Evolutionary conservation across 2,329 filamentous ascomycete species (phyloP), one percentile per base, ranked within the genome.

Genomic region (Cercospora canescens): DNA sequence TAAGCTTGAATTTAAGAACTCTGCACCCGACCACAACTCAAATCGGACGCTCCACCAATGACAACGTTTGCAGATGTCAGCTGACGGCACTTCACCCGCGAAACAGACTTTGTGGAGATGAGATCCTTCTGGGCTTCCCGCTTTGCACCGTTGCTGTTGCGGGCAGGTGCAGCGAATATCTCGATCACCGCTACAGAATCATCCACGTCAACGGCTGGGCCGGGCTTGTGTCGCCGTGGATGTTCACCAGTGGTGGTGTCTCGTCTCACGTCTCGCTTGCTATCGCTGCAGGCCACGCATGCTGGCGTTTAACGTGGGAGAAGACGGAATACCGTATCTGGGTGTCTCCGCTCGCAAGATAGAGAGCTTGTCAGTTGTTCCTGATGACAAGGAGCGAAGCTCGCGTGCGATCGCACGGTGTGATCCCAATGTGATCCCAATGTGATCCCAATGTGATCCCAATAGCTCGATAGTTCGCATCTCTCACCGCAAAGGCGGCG

Each of bases 1-100:
- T 62, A 62, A 62, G 60, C 60, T 62, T 62, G 50, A 55, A 39
- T 62, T 55, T 62, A 62, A 62, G 60, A 62, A 56, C 35, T 54
- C 9, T n/a, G 32, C 26, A 8, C 37, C 35, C 48, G 50, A 50
- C 50, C 30, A 41, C 50, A 62, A 62, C 45, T 62, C 34, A 55
- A 56, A 39, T 28, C n/a, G 18, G 6, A 11, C 26, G 3, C 6
- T 4, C 48, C 60, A 45, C 60, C 60, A 62, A 54, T 62, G 21
- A 45, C 4, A n/a, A n/a, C n/a, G 14, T 16, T 18, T 39, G 16
- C 7, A 30, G 28, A 30, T 62, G 60, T 62, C 60, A 62, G 50
- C 50, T 35, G 50, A 41, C 18, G 9, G 14, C 18, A 61, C 59
- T 61, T 32, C 50, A 56, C 32, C 60, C 45, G 12, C 12, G 32